A percentile compares a stretch with the other conserved stretches of the same genome.
Evolutionary conservation across 1,139 yeast genomes (phyloP).

Genomic region (Blastobotrys serpentis): DNA sequence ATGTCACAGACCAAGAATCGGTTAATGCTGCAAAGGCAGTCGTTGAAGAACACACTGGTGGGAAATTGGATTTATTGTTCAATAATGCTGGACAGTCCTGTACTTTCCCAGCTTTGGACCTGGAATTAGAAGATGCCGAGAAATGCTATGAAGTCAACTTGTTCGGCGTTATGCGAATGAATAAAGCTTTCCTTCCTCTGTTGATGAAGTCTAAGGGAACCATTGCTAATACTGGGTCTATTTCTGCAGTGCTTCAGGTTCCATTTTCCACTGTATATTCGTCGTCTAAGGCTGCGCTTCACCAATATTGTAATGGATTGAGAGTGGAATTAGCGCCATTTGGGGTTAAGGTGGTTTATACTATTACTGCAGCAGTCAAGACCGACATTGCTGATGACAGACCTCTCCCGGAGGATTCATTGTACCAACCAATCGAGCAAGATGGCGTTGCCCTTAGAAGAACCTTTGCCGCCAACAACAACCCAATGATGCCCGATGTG

Average conservation of each 20-base stretch:
- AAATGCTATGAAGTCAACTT: slow-evolving; percentile 68
- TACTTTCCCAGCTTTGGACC: slow-evolving; percentile 69
- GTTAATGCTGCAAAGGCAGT: slow-evolving; percentile 47
- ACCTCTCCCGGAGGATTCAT: slow-evolving; percentile 54
- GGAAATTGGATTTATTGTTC: slow-evolving; percentile 56
- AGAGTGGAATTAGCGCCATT: slow-evolving; percentile 71
- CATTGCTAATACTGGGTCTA: slow-evolving; percentile 72
- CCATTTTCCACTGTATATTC: slow-evolving; percentile 71
- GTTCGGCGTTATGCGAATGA: slow-evolving; percentile 63
- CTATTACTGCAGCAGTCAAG: slow-evolving; percentile 65
- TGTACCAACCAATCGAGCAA: slow-evolving; percentile 48
- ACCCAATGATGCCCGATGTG: slow-evolving; percentile 56
- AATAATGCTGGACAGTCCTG: slow-evolving; percentile 70
- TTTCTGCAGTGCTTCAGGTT: slow-evolving; percentile 64
- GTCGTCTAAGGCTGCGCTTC: slow-evolving; percentile 77
- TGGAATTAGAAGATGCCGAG: slow-evolving; percentile 53
- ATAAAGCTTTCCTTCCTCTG: slow-evolving; percentile 56
- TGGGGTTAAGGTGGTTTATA: slow-evolving; percentile 68
- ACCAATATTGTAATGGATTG: slow-evolving; percentile 61
- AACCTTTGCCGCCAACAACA: slow-evolving; percentile 57
- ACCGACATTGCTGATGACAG: slow-evolving; percentile 62
- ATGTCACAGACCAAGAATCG: slow-evolving; percentile 54
- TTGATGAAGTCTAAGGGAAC: slow-evolving; percentile 68
- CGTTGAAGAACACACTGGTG: slow-evolving; percentile 44
- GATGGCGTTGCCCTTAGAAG: slow-evolving; percentile 56